phyloP scores from a whole-genome alignment of 129 eudicot species.

The Ambrosia trifida region DNA sequence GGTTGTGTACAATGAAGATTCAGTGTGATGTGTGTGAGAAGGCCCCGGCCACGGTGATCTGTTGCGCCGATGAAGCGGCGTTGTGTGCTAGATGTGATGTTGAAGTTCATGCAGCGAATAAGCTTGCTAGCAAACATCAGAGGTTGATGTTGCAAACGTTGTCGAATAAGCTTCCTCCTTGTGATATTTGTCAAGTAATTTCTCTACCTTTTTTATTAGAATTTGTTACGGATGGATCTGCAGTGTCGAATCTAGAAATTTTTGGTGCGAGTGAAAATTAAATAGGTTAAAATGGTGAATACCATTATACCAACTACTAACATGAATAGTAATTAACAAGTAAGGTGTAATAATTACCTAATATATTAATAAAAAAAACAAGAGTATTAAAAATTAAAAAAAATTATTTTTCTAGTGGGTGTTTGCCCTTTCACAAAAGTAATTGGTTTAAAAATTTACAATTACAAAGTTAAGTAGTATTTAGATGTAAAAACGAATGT shows the following conservation, averaged over 20 bases:
- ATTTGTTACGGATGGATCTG: neutral
- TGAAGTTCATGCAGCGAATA: conserved; percentile 93
- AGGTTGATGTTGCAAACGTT: conserved; percentile 70
- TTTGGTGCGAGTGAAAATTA: too few relatives aligned
- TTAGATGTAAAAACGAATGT: too few relatives aligned
- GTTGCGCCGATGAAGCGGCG: conserved; percentile 99
- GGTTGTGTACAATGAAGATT: conserved; percentile 62
- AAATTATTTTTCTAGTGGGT: too few relatives aligned
- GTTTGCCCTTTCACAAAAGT: too few relatives aligned
- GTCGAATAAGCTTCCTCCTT: conserved; percentile 82
- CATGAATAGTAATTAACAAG: too few relatives aligned
- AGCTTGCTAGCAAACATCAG: conserved; percentile 96
- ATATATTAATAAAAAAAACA: neutral
- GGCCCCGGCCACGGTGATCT: conserved; percentile 87
- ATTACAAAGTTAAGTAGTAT: too few relatives aligned
- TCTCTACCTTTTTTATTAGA: neutral
- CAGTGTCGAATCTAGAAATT: too few relatives aligned
- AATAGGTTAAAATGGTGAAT: too few relatives aligned
- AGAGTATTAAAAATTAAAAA: too few relatives aligned
- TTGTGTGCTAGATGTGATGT: conserved; percentile 80
- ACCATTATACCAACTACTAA: too few relatives aligned
- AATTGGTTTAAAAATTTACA: too few relatives aligned
- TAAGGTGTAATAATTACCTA: too few relatives aligned
- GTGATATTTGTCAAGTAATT: conserved; percentile 92
- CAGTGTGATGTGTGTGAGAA: conserved; percentile 99